Percentiles rank a stretch among this genome's conserved stretches.
Evolutionary conservation across 805 yeast species (phyloP).

Genomic region (Clavispora phyllophila): DNA sequence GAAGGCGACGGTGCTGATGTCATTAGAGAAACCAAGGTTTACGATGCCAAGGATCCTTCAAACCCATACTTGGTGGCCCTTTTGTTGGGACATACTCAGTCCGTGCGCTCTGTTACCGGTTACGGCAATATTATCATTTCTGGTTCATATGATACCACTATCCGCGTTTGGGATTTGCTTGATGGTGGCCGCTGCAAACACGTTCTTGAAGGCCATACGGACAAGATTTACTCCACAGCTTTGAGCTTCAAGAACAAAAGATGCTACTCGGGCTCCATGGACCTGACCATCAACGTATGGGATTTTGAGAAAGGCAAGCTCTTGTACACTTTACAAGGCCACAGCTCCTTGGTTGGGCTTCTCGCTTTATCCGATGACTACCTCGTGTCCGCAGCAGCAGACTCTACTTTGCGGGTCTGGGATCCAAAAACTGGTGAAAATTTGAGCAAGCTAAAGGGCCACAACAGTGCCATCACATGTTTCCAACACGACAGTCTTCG

Average conservation of each 20-base stretch:
- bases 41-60: slow-evolving; percentile 30
- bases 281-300: slow-evolving; percentile 85
- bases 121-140: slow-evolving; percentile 77
- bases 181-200: slow-evolving; percentile 67
- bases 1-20: slow-evolving; percentile 31
- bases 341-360: slow-evolving; percentile 84
- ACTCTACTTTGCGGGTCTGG: slow-evolving; percentile 88
- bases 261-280: slow-evolving; percentile 90
- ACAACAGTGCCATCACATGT: slow-evolving; percentile 85
- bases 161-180: slow-evolving; percentile 84
- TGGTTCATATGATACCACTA: slow-evolving; percentile 86
- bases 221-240: slow-evolving; percentile 84
- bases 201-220: slow-evolving; percentile 77
- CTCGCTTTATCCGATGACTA: slow-evolving; percentile 70
- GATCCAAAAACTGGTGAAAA: slow-evolving; percentile 73
- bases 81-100: slow-evolving; percentile 53
- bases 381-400: slow-evolving; percentile 94
- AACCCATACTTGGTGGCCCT: slow-evolving; percentile 16
- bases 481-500: slow-evolving; percentile 83
- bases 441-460: slow-evolving; percentile 69
- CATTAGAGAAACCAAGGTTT: slow-evolving; percentile 30
- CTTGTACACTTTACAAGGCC: slow-evolving; percentile 73
- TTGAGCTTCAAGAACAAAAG: slow-evolving; percentile 70
- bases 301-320: slow-evolving; percentile 72
- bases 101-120: slow-evolving; percentile 86